Percentiles rank a stretch among this genome's conserved stretches.
These are phyloP conservation scores for Pleurotus giganteus DNA, from an alignment of 768 basidiomycete species.

Conservation along the genomic window DNA sequence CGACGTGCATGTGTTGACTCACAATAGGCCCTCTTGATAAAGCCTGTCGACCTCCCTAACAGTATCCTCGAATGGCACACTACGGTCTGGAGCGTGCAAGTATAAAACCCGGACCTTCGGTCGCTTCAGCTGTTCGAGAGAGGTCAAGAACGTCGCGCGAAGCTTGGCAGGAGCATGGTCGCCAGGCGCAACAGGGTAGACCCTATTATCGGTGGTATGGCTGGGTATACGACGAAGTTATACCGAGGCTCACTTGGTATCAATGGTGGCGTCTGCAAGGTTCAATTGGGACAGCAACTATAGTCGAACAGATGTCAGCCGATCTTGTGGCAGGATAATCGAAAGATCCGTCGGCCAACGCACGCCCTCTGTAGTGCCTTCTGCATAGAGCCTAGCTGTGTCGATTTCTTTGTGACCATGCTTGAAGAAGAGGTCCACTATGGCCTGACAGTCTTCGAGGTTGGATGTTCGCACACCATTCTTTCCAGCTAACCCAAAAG, in stretches of 20 bases:
- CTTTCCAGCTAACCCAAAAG: slow-evolving; percentile 39
- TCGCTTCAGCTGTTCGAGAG: slow-evolving; percentile 32
- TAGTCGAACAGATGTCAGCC: slow-evolving; percentile 12
- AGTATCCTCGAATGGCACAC: slow-evolving; percentile 44
- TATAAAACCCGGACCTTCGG: slow-evolving; percentile 44
- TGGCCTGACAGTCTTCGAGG: slow-evolving; percentile 35
- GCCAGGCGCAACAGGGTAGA: slow-evolving; percentile 40
- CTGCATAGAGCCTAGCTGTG: slow-evolving; percentile 46
- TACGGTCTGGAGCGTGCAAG: slow-evolving; percentile 46
- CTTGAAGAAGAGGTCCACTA: slow-evolving; percentile 41
- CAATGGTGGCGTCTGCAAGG: slow-evolving; percentile 37
- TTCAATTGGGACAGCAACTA: slow-evolving; percentile 38
- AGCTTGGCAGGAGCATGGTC: slow-evolving; percentile 37
- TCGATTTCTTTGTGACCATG: slow-evolving; percentile 45
- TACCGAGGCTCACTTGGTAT: slow-evolving; percentile 48
- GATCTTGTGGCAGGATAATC: background rate
- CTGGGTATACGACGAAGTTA: slow-evolving; percentile 26
- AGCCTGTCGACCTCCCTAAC: slow-evolving; percentile 36
- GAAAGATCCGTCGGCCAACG: background rate
- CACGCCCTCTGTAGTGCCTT: slow-evolving; percentile 49
- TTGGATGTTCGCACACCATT: slow-evolving; percentile 37
- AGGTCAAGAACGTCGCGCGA: slow-evolving; percentile 35
- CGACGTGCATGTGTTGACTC: background rate
- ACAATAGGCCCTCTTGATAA: slow-evolving; percentile 38
- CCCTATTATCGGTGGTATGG: slow-evolving; percentile 35